Percentiles rank a stretch among this genome's conserved stretches.
Conservation (phyloP, 179 eudicot genomes). For the Beta lomatogona region DNA sequence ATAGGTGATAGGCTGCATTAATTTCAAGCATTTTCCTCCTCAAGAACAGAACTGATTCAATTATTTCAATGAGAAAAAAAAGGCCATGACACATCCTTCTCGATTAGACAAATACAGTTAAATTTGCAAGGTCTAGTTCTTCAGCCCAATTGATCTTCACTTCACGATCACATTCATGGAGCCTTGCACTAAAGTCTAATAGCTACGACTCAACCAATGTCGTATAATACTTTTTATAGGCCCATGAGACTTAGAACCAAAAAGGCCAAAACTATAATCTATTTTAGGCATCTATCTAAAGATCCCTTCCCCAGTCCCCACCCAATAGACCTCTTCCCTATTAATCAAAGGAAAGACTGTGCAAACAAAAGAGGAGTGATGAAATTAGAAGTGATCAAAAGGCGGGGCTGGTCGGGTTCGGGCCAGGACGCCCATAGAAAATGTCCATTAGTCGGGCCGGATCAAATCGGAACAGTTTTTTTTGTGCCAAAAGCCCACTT, state of each 20-base stretch:
- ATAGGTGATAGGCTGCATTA: not conserved
- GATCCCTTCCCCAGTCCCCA: not conserved
- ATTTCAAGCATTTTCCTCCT: not conserved
- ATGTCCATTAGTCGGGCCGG: no score
- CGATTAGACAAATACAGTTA: not conserved
- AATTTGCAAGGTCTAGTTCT: constrained; percentile 4
- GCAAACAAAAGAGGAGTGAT: no score
- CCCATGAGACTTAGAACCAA: not conserved
- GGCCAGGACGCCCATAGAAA: no score
- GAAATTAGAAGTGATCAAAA: no score
- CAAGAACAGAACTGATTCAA: no score
- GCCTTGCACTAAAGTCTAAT: not conserved
- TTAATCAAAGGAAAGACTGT: no score
- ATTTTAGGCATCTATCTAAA: not conserved
- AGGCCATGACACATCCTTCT: no score
- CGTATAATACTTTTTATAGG: not conserved
- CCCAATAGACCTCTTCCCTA: not conserved
- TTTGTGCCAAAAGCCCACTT: no score
- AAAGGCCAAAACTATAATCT: not conserved
- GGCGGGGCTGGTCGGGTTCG: no score
- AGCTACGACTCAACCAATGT: not conserved
- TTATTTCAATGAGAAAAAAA: no score
- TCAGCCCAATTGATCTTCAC: not conserved
- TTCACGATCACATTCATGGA: not conserved
- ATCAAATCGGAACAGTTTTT: no score